These are phyloP conservation scores for Sanguinoderma infundibulare DNA, from an alignment of 1,284 basidiomycete species.

Conservation along the genomic window DNA sequence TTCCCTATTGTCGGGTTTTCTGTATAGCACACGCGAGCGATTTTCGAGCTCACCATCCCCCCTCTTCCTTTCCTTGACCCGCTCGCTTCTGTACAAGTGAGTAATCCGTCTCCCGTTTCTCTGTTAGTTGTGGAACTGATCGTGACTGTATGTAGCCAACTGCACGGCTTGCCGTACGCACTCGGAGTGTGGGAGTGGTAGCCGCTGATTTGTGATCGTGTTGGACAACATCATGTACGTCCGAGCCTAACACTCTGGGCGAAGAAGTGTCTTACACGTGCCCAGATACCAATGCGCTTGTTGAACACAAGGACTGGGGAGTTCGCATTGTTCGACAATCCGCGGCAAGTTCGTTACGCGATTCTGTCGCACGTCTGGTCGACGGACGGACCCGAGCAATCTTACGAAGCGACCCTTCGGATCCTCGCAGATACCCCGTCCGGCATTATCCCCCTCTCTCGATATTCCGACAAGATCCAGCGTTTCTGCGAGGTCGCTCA, in stretches of 20 bases:
- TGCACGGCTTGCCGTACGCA: background rate
- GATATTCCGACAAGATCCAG: constrained; percentile 1
- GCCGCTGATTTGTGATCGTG: background rate
- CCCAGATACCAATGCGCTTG: background rate
- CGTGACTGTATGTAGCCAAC: background rate
- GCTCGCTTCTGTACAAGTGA: background rate
- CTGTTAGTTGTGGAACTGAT: background rate
- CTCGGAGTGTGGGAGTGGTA: background rate
- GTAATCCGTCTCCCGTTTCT: background rate
- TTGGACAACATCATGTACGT: background rate
- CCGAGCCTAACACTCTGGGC: too few relatives aligned
- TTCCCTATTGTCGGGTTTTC: background rate
- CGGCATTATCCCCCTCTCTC: background rate
- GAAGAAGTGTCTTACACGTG: background rate
- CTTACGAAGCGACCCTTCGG: background rate
- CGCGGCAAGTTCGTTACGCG: background rate
- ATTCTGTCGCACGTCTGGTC: constrained; percentile 5
- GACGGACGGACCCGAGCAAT: background rate
- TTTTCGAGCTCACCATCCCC: background rate
- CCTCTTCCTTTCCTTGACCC: background rate
- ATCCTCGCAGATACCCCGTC: background rate
- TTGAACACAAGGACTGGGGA: background rate
- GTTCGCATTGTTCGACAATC: background rate
- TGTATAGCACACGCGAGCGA: background rate
- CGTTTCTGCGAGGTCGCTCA: constrained; percentile 5